Conservation (phyloP, 2,329 filamentous ascomycete species). For the Microcyclospora tardicrescens region DNA sequence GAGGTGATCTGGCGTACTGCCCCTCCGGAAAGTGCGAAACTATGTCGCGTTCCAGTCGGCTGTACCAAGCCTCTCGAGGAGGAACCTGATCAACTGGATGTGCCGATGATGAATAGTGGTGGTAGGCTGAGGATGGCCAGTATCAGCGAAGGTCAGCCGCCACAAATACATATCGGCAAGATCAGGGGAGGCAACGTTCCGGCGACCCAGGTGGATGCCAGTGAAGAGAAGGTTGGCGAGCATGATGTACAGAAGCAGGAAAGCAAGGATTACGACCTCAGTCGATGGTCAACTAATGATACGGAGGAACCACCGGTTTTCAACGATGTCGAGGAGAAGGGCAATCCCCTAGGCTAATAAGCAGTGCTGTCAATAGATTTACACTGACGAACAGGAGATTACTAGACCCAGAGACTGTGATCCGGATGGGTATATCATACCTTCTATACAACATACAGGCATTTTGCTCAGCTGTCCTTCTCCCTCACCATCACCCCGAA, state of each 20-base stretch:
- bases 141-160: constrained; percentile 10
- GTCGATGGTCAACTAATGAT: neutral
- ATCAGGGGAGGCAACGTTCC: too few species aligned
- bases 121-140: constrained; percentile 18
- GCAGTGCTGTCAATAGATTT: neutral
- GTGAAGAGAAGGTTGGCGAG: constrained; percentile 6
- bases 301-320: constrained; percentile 7
- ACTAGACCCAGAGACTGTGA: neutral
- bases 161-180: too few species aligned
- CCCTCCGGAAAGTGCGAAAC: constrained; percentile 39
- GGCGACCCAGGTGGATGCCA: constrained; percentile 1
- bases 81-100: constrained; percentile 12
- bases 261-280: constrained; percentile 2
- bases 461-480: neutral
- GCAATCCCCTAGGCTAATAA: constrained; percentile 14
- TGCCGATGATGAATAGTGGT: constrained; percentile 16
- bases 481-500: too few species aligned
- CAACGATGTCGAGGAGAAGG: constrained; percentile 19
- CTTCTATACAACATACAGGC: neutral
- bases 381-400: neutral
- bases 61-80: constrained; percentile 38
- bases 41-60: constrained; percentile 51
- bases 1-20: constrained; percentile 75
- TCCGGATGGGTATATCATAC: neutral
- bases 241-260: constrained; percentile 7